Evolutionary conservation across 176 grass and related monocot species (phyloP).

Genomic region (Ensete glaucum): DNA sequence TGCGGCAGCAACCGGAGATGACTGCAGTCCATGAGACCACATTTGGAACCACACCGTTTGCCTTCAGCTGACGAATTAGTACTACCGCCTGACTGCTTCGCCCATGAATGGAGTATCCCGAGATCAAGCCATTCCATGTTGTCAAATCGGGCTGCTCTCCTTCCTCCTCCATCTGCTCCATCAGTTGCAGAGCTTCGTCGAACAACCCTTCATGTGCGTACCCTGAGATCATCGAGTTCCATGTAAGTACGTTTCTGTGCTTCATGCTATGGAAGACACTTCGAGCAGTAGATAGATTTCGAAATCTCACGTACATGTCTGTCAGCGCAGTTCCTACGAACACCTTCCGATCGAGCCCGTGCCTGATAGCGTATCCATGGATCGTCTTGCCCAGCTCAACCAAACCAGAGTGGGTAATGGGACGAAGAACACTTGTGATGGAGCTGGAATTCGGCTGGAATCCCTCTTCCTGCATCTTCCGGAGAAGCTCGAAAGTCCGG

Average conservation of each 20-base stretch:
- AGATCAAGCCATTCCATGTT: slow-evolving; percentile 83
- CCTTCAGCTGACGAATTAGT: slow-evolving; percentile 57
- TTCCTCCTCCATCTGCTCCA: slow-evolving; percentile 53
- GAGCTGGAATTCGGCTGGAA: slow-evolving; percentile 42
- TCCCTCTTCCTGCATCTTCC: slow-evolving; percentile 29
- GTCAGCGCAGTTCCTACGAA: slow-evolving; percentile 58
- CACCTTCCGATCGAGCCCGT: slow-evolving; percentile 34
- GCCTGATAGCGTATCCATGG: slow-evolving; percentile 50
- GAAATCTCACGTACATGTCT: slow-evolving; percentile 70
- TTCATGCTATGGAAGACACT: slow-evolving; percentile 49
- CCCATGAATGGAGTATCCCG: slow-evolving; percentile 50
- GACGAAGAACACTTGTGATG: slow-evolving; percentile 51
- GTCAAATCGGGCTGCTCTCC: slow-evolving; percentile 55
- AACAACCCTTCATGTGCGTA: slow-evolving; percentile 37
- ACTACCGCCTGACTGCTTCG: slow-evolving; percentile 46
- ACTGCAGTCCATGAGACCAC: slow-evolving; percentile 68
- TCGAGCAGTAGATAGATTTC: slow-evolving; percentile 34
- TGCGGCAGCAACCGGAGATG: slow-evolving; percentile 57
- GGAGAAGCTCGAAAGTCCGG: slow-evolving; percentile 36
- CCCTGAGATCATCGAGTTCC: slow-evolving; percentile 71
- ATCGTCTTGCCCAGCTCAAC: slow-evolving; percentile 42
- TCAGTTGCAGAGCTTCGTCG: slow-evolving; percentile 39
- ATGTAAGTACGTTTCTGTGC: slow-evolving; percentile 54
- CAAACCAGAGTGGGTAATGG: slow-evolving; percentile 35
- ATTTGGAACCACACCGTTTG: slow-evolving; percentile 42